Evolutionary conservation across 805 yeast species (phyloP).

Genomic region (Metschnikowia chrysomelidarum): DNA sequence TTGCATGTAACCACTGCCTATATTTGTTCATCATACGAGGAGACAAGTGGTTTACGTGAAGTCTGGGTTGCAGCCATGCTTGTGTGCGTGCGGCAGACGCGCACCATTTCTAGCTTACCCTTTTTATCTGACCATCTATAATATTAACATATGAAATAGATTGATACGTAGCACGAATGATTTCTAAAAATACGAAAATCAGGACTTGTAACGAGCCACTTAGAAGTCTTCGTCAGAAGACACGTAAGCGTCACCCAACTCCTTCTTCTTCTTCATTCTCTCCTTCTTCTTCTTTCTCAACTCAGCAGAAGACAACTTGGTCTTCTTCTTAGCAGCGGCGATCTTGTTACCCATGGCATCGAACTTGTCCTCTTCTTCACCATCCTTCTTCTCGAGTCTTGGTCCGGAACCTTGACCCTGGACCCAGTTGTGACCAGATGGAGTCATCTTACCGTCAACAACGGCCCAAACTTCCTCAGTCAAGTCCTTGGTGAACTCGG

Average conservation of each 20-base stretch:
- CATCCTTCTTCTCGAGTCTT: slow-evolving; percentile 96
- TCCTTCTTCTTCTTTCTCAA: slow-evolving; percentile 99
- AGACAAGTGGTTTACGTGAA: no score
- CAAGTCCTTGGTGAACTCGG: slow-evolving; percentile 98
- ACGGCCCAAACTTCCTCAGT: slow-evolving; percentile 99
- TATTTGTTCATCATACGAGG: no score
- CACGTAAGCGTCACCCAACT: slow-evolving; percentile 97
- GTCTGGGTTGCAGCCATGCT: no score
- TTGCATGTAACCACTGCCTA: no score
- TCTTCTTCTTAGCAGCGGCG: slow-evolving; percentile 92
- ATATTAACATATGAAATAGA: slow-evolving; percentile 21
- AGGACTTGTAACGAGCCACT: slow-evolving; percentile 17
- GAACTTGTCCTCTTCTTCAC: slow-evolving; percentile 89
- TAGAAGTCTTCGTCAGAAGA: slow-evolving; percentile 79
- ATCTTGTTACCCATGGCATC: slow-evolving; percentile 99
- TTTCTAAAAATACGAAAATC: slow-evolving; percentile 11
- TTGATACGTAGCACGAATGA: slow-evolving; percentile 18
- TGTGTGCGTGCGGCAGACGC: no score
- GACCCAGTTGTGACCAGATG: slow-evolving; percentile 99
- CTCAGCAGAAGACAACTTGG: slow-evolving; percentile 97
- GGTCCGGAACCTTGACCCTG: slow-evolving; percentile 99
- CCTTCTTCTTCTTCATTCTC: slow-evolving; percentile 99
- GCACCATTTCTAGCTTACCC: no score
- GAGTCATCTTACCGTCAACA: slow-evolving; percentile 96
- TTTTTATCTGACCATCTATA: slow-evolving; percentile 17